Evolutionary conservation across 2,329 filamentous ascomycete species (phyloP), one percentile per base, ranked within the genome.

Genomic region (Blastomyces silverae): DNA sequence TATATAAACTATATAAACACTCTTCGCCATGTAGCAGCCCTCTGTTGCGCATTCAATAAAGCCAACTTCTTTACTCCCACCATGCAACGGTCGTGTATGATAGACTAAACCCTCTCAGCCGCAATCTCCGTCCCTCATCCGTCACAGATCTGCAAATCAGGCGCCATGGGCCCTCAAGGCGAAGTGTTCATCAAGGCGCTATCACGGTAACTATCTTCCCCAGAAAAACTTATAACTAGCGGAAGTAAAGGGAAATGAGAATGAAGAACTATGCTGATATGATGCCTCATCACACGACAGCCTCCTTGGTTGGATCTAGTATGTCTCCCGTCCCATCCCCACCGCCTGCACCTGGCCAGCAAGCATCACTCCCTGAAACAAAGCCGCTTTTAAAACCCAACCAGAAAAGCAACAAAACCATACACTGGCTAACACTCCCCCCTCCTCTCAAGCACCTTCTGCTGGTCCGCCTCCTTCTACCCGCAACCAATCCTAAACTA

Each of bases 381-480:
- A 37, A 48, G 17, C 42, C 11, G 17, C 2, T 11, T 52, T 52
- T 5, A 52, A 52, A 52, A 28, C 11, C 22, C 22, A 11, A 28
- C 37, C 56, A 58, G 20, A 42, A 55, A 6, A n/a, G 8, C 6
- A 37, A 37, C n/a, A 44, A 56, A 58, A 3, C 37, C 37, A 20
- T 58, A 39, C 48, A 15, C 44, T 22, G 46, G 37, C 63, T 48
- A 50, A 55, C 62, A 10, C 48, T 25, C 62, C 53, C 50, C 57
- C 34, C 34, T 7, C 20, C 60, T n/a, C 28, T 62, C 28, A 66
- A 81, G 79, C 77, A 88, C 85, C 68, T 68, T 87, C 60, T 86
- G 84, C 76, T 94, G 93, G 93, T 93, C 90, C 15, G 79, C 88
- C 20, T 96, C 91, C 20, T 97, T 97, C 79, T 97, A 97, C 76